Evolutionary conservation across 2,329 filamentous ascomycete genomes (phyloP), one percentile per base, ranked within the genome.

Genomic region (Orbilia blumenaviensis): DNA sequence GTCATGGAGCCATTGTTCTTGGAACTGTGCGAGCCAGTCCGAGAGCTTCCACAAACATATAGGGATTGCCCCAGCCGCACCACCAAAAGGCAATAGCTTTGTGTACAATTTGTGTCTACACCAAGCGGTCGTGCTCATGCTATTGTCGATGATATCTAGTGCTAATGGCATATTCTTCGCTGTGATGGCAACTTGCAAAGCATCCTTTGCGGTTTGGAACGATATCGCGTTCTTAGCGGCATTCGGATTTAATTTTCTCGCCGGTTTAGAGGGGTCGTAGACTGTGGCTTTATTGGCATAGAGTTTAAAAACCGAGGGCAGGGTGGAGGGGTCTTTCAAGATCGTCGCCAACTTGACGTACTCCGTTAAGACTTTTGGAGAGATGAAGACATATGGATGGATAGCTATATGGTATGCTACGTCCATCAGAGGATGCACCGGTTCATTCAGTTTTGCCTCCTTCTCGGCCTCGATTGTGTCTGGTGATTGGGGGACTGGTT

Each of bases 271-370:
- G 7, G 60, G 63, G 16, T 72, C 73, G 81, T 89, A 92, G 77
- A 84, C 84, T 62, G 92, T 84, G 8, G 92, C 91, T 83, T 98
- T 99, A 79, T 88, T 88, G 56, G 92, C 92, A 82, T 94, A 98
- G 63, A 97, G 86, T 67, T 89, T 85, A 81, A 99, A 91, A 44
- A 93, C 88, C 74, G 90, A 88, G 5, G 94, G 93, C 77, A 98
- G 88, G 48, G 91, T 89, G 78, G 92, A 88, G 1, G 93, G 90
- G 68, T 87, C 89, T 77, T 89, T 88, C 46, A 98, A 87, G 9
- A 89, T 86, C 27, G 89, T 86, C 82, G 97, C 93, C 48, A 92
- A 88, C 38, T 88, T 86, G 77, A 96, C 89, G 83, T 97, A 98
- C 79, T 88, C 83, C 69, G 87, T 85, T 41, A 98, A 88, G 34